phyloP scores from a whole-genome alignment of 805 yeast genomes.

The Geotrichum ghanense region DNA sequence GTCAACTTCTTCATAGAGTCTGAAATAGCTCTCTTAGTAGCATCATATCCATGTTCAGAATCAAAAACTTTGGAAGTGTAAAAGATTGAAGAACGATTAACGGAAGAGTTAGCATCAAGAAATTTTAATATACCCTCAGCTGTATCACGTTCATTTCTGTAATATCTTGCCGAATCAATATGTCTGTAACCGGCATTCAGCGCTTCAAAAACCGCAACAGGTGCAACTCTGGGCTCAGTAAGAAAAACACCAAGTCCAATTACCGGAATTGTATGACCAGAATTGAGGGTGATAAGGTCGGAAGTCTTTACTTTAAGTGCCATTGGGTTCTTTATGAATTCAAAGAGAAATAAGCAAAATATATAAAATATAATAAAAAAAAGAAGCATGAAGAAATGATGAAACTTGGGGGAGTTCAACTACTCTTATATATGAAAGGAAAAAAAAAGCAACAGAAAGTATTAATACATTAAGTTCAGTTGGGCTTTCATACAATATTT shows the following conservation, averaged over 20 bases:
- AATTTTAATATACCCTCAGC: constrained; percentile 44
- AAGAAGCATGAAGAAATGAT: too few species aligned
- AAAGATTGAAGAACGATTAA: constrained; percentile 37
- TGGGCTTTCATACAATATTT: too few species aligned
- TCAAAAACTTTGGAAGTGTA: constrained; percentile 71
- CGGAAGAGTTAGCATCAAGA: constrained; percentile 28
- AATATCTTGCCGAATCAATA: constrained; percentile 60
- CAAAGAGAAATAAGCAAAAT: too few species aligned
- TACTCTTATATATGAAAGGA: too few species aligned
- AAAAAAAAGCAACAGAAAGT: too few species aligned
- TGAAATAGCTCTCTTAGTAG: constrained; percentile 36
- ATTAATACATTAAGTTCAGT: too few species aligned
- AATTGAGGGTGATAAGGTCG: too few species aligned
- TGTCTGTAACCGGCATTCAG: constrained; percentile 60
- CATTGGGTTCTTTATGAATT: too few species aligned
- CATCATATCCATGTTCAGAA: constrained; percentile 37
- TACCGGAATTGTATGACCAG: constrained; percentile 6
- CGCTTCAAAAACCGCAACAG: constrained; percentile 29
- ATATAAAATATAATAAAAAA: too few species aligned
- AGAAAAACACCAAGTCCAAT: constrained; percentile 13
- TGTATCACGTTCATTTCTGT: constrained; percentile 52
- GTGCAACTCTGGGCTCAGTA: background rate
- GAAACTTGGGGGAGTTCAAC: too few species aligned
- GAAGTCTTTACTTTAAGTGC: too few species aligned
- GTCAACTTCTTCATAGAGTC: constrained; percentile 39